These are phyloP conservation scores for Leccinum imitatum DNA, from an alignment of 768 basidiomycete genomes.

Conservation along the genomic window DNA sequence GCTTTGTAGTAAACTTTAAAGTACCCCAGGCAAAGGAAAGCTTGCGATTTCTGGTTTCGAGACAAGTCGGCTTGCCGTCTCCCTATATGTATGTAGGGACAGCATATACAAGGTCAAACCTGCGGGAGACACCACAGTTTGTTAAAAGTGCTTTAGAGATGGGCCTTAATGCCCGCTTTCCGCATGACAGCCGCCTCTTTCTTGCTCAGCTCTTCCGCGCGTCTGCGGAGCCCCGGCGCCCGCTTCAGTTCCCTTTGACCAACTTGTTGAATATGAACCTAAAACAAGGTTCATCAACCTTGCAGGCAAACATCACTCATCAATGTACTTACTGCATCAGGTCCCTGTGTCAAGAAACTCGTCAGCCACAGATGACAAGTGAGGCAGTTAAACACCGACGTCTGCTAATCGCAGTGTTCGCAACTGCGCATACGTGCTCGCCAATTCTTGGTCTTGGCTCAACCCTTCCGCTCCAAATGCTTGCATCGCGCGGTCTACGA, in stretches of 20 bases:
- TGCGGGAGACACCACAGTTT: background rate
- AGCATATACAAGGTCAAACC: background rate
- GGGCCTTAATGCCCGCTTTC: conserved; percentile 60
- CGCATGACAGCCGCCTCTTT: conserved; percentile 62
- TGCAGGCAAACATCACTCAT: background rate
- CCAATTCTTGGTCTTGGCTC: conserved; percentile 84
- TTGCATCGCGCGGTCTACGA: conserved; percentile 96
- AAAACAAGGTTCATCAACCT: conserved; percentile 16
- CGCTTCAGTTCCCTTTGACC: conserved; percentile 86
- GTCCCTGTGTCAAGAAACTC: conserved; percentile 49
- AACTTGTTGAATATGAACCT: conserved; percentile 96
- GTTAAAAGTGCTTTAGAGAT: conserved; percentile 37
- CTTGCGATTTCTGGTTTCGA: too few relatives aligned
- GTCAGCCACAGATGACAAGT: conserved; percentile 5
- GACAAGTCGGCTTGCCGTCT: background rate
- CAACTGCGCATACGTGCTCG: conserved; percentile 71
- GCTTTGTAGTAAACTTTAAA: too few relatives aligned
- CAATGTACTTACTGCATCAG: conserved; percentile 60
- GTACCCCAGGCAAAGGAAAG: background rate
- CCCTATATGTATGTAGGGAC: background rate
- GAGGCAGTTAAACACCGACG: conserved; percentile 42
- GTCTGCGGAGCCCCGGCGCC: conserved; percentile 57
- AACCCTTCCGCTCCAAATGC: conserved; percentile 96
- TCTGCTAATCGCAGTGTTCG: conserved; percentile 89
- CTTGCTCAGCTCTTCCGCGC: conserved; percentile 52